These are phyloP conservation scores for Mediolabrus comicus DNA, from an alignment of 108 stramenopile genomes.

Conservation along the genomic window DNA sequence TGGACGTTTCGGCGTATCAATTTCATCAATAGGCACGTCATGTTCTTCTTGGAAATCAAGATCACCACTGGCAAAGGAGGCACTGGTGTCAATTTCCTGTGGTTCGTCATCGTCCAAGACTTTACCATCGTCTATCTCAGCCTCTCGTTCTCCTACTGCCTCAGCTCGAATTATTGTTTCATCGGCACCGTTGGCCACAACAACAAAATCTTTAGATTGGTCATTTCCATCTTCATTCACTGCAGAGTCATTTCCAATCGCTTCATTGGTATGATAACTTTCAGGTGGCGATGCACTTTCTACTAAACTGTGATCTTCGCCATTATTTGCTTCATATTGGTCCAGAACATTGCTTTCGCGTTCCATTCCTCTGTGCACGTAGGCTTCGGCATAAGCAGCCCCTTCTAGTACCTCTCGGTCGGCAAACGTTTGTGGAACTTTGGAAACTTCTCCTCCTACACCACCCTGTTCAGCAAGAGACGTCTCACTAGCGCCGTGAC, in stretches of 20 bases:
- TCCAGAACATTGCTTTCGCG: neutral
- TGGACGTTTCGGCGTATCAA: neutral
- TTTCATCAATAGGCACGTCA: neutral
- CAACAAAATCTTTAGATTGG: neutral
- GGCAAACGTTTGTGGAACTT: neutral
- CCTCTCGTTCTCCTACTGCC: neutral
- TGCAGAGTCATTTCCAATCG: neutral
- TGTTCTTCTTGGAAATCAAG: neutral
- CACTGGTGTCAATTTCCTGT: too few relatives aligned
- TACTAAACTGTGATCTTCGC: neutral
- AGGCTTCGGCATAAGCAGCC: conserved; percentile 1
- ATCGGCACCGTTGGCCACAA: neutral
- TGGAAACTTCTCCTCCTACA: conserved; percentile 7
- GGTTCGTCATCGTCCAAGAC: neutral
- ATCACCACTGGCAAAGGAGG: too few relatives aligned
- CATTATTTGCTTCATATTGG: neutral
- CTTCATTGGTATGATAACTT: neutral
- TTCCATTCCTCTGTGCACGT: neutral
- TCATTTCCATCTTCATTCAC: neutral
- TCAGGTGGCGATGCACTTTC: neutral
- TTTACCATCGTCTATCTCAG: neutral
- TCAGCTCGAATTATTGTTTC: neutral
- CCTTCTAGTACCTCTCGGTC: neutral
- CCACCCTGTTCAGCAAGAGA: conserved; percentile 21
- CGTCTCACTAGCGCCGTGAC: conserved; percentile 20